phyloP scores from a whole-genome alignment of 345 rosid genomes.

The Pistacia vera region DNA sequence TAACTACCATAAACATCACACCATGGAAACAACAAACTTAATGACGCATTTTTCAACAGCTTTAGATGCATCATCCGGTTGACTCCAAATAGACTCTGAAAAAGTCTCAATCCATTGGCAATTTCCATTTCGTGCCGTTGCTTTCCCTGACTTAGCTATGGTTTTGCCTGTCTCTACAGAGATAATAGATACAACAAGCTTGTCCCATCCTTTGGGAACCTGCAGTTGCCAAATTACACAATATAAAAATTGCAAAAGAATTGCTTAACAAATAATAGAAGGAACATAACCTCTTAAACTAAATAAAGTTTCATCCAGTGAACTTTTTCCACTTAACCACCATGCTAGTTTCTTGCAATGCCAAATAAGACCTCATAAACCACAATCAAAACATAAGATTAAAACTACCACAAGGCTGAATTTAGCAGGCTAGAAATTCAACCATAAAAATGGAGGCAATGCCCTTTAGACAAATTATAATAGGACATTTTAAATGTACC shows the following conservation, averaged over 20 bases:
- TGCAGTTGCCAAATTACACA: constrained; percentile 24
- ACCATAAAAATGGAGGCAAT: background rate
- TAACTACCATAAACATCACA: constrained; percentile 18
- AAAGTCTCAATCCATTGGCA: constrained; percentile 63
- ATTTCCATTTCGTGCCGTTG: constrained; percentile 53
- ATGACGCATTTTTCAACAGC: constrained; percentile 37
- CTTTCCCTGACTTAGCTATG: constrained; percentile 46
- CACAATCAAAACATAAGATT: background rate
- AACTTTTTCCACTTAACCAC: background rate
- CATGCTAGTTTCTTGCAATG: background rate
- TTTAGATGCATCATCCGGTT: constrained; percentile 36
- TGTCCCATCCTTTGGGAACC: constrained; percentile 86
- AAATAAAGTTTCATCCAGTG: background rate
- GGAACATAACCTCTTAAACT: background rate
- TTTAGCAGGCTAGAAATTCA: background rate
- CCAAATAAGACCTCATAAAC: background rate
- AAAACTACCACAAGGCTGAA: background rate
- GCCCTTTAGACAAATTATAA: background rate
- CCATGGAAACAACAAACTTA: constrained; percentile 57
- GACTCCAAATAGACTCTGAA: constrained; percentile 49
- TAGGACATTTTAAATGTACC: background rate
- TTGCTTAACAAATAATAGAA: background rate
- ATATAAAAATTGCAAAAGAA: background rate
- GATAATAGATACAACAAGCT: constrained; percentile 48
- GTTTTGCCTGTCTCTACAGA: constrained; percentile 57